Evolutionary conservation across 306 rosid species (phyloP).

Genomic region (Ziziphus jujuba): DNA sequence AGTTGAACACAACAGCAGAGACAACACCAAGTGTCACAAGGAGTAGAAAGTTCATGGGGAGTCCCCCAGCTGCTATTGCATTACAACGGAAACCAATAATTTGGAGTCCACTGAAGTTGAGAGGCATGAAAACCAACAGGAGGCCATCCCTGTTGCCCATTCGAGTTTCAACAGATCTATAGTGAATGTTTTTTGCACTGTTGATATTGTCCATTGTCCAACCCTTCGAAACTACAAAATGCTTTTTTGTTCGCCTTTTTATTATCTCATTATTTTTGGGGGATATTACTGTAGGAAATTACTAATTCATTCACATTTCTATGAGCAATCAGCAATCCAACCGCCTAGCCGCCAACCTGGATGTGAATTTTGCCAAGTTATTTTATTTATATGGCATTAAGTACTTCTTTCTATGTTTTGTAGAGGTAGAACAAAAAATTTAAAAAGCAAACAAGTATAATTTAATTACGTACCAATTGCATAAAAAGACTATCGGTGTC

Average conservation of each 20-base stretch:
- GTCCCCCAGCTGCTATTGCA: constrained; percentile 63
- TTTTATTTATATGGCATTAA: no score
- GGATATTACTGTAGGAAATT: constrained; percentile 21
- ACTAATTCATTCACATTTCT: constrained; percentile 8
- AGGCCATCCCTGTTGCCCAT: constrained; percentile 68
- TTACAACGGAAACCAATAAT: constrained; percentile 59
- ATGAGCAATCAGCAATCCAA: no score
- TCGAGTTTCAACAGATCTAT: constrained; percentile 48
- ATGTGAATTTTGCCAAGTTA: no score
- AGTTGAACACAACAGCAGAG: constrained; percentile 46
- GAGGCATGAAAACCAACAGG: constrained; percentile 49
- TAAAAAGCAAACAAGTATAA: no score
- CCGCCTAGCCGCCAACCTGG: not conserved
- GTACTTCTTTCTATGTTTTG: no score
- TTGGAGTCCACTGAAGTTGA: constrained; percentile 87
- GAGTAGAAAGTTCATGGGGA: constrained; percentile 81
- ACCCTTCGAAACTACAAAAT: constrained; percentile 1
- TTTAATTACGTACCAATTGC: no score
- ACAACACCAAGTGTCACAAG: constrained; percentile 64
- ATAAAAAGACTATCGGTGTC: no score
- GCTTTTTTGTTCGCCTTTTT: not conserved
- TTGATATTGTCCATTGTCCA: constrained; percentile 11
- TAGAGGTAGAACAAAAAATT: no score
- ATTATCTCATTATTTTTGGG: not conserved
- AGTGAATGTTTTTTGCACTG: constrained; percentile 20